A percentile compares a stretch with the other conserved stretches of the same genome.
Evolutionary conservation across 352 stramenopile species (phyloP).

Genomic region (Phytopythium oedochilum): DNA sequence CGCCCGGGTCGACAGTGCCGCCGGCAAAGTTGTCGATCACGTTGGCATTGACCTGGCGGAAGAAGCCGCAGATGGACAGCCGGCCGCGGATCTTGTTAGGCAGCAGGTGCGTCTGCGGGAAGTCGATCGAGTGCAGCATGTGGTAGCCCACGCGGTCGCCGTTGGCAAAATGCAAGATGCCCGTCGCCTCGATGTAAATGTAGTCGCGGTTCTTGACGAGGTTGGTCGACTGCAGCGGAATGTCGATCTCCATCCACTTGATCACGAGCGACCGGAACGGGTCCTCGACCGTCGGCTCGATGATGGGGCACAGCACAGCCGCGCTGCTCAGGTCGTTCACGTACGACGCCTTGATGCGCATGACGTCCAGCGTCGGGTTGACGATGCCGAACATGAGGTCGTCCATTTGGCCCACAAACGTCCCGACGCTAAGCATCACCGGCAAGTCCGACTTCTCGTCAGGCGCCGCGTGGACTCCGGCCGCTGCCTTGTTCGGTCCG

Average conservation of each 20-base stretch:
- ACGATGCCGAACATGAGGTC: constrained; percentile 32
- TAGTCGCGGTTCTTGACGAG: constrained; percentile 23
- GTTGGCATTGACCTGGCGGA: constrained; percentile 18
- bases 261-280: constrained; percentile 15
- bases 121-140: too few species aligned
- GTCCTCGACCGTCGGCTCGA: constrained; percentile 6
- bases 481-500: not conserved
- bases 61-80: constrained; percentile 31
- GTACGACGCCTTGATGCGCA: constrained; percentile 25
- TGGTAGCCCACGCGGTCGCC: constrained; percentile 15
- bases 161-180: constrained; percentile 3
- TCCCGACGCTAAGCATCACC: constrained; percentile 19
- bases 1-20: constrained; percentile 18
- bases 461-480: not conserved
- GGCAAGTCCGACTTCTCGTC: constrained; percentile 6
- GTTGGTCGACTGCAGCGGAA: constrained; percentile 1
- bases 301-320: not conserved
- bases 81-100: constrained; percentile 17
- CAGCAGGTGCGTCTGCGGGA: constrained; percentile 20
- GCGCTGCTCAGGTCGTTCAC: not conserved
- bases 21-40: constrained; percentile 26
- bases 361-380: constrained; percentile 20
- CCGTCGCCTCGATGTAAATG: constrained; percentile 28
- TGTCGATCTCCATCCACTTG: constrained; percentile 12
- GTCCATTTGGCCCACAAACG: constrained; percentile 20